Conservation (phyloP, 768 basidiomycete species). For the Rubroboletus pulcherrimus region DNA sequence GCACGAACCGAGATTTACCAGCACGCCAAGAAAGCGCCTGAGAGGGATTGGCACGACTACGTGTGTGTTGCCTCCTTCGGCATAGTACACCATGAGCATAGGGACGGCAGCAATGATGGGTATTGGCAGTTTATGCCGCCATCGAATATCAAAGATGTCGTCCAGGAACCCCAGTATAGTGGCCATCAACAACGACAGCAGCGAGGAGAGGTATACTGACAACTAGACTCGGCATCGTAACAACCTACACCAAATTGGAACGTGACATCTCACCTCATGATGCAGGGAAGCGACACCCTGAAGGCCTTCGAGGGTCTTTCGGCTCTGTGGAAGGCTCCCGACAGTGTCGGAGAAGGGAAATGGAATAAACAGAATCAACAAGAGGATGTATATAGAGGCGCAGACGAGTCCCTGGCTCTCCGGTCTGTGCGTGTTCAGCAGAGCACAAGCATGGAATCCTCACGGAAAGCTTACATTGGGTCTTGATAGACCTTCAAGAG, state of each 20-base stretch:
- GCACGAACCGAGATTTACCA: slow-evolving; percentile 86
- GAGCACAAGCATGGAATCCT: not conserved
- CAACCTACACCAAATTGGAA: not conserved
- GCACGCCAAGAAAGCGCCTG: slow-evolving; percentile 64
- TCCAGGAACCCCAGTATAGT: slow-evolving; percentile 95
- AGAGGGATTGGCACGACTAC: slow-evolving; percentile 89
- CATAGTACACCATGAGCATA: slow-evolving; percentile 93
- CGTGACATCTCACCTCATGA: slow-evolving; percentile 58
- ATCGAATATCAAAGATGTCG: slow-evolving; percentile 97
- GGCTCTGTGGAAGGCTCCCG: slow-evolving; percentile 40
- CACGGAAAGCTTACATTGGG: slow-evolving; percentile 51
- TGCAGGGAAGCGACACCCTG: slow-evolving; percentile 56
- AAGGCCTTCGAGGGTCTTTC: slow-evolving; percentile 45
- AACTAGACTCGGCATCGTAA: slow-evolving; percentile 44
- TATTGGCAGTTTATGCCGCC: slow-evolving; percentile 97
- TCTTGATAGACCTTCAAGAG: slow-evolving; percentile 76
- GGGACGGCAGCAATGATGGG: slow-evolving; percentile 95
- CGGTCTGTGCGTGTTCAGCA: slow-evolving; percentile 53
- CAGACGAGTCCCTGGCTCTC: slow-evolving; percentile 92
- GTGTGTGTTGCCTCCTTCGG: slow-evolving; percentile 89
- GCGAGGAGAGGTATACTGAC: slow-evolving; percentile 86
- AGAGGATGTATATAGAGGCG: slow-evolving; percentile 82
- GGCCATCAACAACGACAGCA: slow-evolving; percentile 89
- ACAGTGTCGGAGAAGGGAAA: slow-evolving; percentile 86
- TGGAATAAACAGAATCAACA: slow-evolving; percentile 89